phyloP scores from a whole-genome alignment of 2,329 filamentous ascomycete species.

The Emmonsiellopsis sp. region DNA sequence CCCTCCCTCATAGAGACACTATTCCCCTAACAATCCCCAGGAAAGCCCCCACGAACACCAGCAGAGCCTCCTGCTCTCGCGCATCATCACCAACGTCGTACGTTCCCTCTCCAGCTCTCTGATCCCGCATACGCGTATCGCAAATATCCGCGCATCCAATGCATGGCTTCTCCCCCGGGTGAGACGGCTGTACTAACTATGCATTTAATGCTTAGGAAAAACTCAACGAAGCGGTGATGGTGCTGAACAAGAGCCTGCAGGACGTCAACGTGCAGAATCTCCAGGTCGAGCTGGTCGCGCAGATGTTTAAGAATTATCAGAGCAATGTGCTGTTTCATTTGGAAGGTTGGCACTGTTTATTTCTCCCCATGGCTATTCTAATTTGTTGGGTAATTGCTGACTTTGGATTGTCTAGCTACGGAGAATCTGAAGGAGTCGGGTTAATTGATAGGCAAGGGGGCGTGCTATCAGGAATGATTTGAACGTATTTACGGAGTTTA shows the following conservation, averaged over 20 bases:
- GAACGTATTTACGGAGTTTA: too few relatives aligned
- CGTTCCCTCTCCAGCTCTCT: constrained; percentile 26
- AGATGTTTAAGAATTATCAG: constrained; percentile 99
- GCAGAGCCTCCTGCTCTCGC: constrained; percentile 83
- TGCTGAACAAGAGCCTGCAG: constrained; percentile 89
- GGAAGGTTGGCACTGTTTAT: constrained; percentile 56
- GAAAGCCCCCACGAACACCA: constrained; percentile 97
- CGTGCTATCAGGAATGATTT: neutral
- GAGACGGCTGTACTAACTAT: neutral
- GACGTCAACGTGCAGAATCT: constrained; percentile 98
- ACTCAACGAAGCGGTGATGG: constrained; percentile 84
- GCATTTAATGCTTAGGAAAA: constrained; percentile 60
- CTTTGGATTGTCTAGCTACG: constrained; percentile 49
- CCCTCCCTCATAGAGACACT: neutral
- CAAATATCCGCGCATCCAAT: neutral
- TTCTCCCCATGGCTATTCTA: neutral
- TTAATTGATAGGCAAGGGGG: constrained; percentile 29
- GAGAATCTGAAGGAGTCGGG: constrained; percentile 70
- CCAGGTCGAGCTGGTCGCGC: constrained; percentile 94
- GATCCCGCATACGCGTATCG: too few relatives aligned
- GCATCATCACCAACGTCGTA: constrained; percentile 97
- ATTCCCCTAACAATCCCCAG: constrained; percentile 29
- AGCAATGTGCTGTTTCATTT: constrained; percentile 95
- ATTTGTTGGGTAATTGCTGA: constrained; percentile 4
- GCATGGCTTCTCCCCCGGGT: neutral